Conservation (phyloP, 1,284 basidiomycete genomes). For the Schizopora paradoxa region DNA sequence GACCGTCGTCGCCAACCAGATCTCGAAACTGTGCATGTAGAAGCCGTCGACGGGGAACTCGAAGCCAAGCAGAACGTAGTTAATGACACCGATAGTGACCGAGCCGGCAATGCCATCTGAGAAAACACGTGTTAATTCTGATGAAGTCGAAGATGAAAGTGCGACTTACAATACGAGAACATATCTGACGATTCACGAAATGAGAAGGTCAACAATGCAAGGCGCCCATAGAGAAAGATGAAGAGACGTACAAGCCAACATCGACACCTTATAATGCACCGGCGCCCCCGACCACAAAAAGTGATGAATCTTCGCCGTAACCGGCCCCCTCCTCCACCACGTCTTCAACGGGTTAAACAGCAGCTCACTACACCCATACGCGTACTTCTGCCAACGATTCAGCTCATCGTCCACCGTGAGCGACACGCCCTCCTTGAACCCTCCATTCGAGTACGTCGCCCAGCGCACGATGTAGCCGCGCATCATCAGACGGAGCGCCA, state of each 20-base stretch:
- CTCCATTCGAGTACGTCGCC: constrained; percentile 51
- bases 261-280: constrained; percentile 39
- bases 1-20: constrained; percentile 45
- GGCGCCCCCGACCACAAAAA: constrained; percentile 39
- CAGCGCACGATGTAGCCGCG: constrained; percentile 51
- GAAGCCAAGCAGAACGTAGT: constrained; percentile 43
- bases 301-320: constrained; percentile 41
- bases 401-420: constrained; percentile 45
- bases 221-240: background rate
- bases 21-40: constrained; percentile 39
- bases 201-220: background rate
- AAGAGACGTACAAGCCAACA: constrained; percentile 31
- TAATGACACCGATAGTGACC: constrained; percentile 35
- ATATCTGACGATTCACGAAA: constrained; percentile 25
- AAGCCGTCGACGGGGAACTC: constrained; percentile 43
- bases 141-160: background rate
- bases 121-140: too few species aligned
- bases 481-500: constrained; percentile 44
- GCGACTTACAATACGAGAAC: constrained; percentile 39
- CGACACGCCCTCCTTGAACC: constrained; percentile 57
- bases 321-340: constrained; percentile 45
- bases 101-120: constrained; percentile 36
- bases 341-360: constrained; percentile 42
- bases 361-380: constrained; percentile 27
- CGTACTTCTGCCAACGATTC: constrained; percentile 49